These are phyloP conservation scores for Sorghum bicolor DNA, from an alignment of 176 grass and related monocot species.

Conservation along the genomic window DNA sequence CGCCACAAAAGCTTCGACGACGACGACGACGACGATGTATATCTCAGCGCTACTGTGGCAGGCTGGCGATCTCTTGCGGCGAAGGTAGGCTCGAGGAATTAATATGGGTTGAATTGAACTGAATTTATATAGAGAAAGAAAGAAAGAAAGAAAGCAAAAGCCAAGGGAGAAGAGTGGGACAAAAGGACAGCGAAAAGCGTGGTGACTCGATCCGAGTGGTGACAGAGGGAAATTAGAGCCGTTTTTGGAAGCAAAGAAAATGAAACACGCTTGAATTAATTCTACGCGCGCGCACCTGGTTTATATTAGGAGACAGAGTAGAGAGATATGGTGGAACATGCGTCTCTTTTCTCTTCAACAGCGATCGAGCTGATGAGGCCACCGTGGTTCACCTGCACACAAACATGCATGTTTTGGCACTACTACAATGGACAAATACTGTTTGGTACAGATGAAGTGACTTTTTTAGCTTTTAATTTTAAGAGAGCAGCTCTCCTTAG, in stretches of 20 bases:
- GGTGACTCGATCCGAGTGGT: not conserved
- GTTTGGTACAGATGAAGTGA: no score
- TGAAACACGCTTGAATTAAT: not conserved
- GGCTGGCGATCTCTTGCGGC: no score
- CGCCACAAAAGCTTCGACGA: no score
- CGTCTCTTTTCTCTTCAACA: not conserved
- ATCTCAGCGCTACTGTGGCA: no score
- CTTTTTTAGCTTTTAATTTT: no score
- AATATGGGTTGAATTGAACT: not conserved
- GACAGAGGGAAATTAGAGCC: not conserved
- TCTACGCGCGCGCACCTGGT: not conserved
- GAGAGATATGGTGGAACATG: not conserved
- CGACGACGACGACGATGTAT: no score
- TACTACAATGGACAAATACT: no score
- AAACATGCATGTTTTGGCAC: no score
- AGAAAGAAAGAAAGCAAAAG: not conserved
- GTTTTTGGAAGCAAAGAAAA: not conserved
- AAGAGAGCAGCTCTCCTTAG: no score
- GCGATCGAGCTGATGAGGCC: no score
- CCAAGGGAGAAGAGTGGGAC: not conserved
- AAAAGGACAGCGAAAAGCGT: not conserved
- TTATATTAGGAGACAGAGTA: not conserved
- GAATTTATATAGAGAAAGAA: not conserved
- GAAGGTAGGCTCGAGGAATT: no score
- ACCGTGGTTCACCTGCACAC: no score